phyloP scores from a whole-genome alignment of 257 asterid genomes.

The Mentha longifolia region DNA sequence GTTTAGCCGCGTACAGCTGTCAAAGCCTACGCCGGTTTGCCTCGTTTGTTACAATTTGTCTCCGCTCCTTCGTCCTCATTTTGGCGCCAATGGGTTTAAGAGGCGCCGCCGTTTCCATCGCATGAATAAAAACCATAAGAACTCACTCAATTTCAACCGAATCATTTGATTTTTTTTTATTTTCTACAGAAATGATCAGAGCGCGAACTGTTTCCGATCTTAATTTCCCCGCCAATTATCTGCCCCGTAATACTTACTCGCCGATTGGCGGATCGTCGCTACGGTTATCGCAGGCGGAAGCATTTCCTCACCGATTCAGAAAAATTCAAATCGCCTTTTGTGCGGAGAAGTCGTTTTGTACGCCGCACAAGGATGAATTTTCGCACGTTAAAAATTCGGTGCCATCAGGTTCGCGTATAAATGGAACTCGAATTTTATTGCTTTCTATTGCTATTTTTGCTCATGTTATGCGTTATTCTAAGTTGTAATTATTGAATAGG shows the following conservation, averaged over 20 bases:
- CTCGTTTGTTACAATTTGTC: conserved; percentile 29
- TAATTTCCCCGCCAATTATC: conserved; percentile 11
- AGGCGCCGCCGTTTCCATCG: conserved; percentile 18
- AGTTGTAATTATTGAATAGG: conserved; percentile 25
- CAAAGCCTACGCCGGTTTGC: conserved; percentile 26
- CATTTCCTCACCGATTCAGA: conserved; percentile 26
- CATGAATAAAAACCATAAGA: not conserved
- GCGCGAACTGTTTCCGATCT: conserved; percentile 30
- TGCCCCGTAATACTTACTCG: conserved; percentile 12
- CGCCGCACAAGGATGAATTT: conserved; percentile 26
- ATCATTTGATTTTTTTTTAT: too few relatives aligned
- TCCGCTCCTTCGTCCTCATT: conserved; percentile 9
- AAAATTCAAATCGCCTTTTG: conserved; percentile 27
- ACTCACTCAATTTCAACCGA: not conserved
- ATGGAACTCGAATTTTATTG: not conserved
- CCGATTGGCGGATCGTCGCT: conserved; percentile 23
- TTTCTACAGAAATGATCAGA: conserved; percentile 32
- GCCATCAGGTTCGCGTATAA: conserved; percentile 31
- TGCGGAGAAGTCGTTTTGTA: conserved; percentile 13
- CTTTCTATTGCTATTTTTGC: not conserved
- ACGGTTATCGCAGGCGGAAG: conserved; percentile 24
- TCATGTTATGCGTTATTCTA: not conserved
- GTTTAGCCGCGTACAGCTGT: conserved; percentile 2
- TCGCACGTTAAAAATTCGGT: conserved; percentile 1
- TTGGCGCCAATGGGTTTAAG: conserved; percentile 36